Base-by-base conservation (phyloP, 2,329 filamentous ascomycete species). In the Colletotrichum caudatum region DNA sequence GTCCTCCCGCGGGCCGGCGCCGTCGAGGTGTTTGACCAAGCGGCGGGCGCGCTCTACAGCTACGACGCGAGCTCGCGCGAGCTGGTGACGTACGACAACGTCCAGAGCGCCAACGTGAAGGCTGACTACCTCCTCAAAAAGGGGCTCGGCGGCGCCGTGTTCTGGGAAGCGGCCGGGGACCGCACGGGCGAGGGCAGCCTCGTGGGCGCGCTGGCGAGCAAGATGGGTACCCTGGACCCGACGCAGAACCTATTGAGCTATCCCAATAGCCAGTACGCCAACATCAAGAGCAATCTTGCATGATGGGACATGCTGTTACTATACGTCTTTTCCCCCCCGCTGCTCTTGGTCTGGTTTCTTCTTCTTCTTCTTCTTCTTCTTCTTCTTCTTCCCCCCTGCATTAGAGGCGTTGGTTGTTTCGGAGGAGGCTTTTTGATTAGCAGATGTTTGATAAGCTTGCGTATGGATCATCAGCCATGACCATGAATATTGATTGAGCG, bases 131-230 rank as follows among this genome's bases (percentile, higher is more conserved):
- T 96, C 74, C 82, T 84, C 75, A 76, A 82, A 29, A 84, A 85
- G 64, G 83, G 87, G 0, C 86, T 97, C 1, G 93, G 92, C 1
- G 94, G 94, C 16, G 91, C 89, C 0, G 93, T 96, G 85, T 97
- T 92, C 87, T 97, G 94, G 94, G 93, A 97, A 80, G 91, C 89
- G 12, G 92, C 89, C 74, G 91, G 89, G 16, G 94, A 97, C 76
- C 83, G 80, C 74, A 75, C 73, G 0, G 86, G 84, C 41, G 77
- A 76, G 1, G 73, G 76, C 26, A 94, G 92, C 76, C 81, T 96
- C 73, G 88, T 93, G 26, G 79, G 81, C 23, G 85, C 85, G 9
- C 77, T 88, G 73, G 84, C 85, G 3, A 80, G 80, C 50, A 78
- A 76, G 4, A 79, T 91, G 73, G 84, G 84, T 8, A 74, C 74